Conservation (phyloP, 305 asterid species). For the Rubia balearica region DNA sequence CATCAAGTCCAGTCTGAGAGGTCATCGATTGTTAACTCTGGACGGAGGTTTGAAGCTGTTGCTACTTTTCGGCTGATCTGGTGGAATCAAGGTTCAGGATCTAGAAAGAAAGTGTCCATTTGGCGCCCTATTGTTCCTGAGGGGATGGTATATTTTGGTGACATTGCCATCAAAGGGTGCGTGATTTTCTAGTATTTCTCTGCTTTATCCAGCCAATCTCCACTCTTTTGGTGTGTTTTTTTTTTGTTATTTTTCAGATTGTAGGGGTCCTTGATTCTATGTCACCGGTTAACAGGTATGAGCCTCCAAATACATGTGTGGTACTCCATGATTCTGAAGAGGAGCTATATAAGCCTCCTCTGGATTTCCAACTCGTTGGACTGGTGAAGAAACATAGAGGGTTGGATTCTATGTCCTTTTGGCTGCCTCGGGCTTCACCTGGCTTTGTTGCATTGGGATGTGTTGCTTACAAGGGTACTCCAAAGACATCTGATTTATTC, state of each 20-base stretch:
- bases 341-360: constrained; percentile 60
- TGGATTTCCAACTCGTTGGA: constrained; percentile 73
- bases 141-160: constrained; percentile 88
- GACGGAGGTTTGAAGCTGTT: constrained; percentile 68
- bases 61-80: constrained; percentile 80
- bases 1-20: constrained; percentile 50
- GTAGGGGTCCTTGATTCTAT: neutral
- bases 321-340: constrained; percentile 72
- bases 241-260: neutral
- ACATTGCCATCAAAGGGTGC: constrained; percentile 82
- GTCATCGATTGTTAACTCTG: constrained; percentile 57
- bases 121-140: constrained; percentile 92
- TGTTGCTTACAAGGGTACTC: constrained; percentile 73
- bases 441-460: constrained; percentile 90
- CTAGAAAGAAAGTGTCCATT: constrained; percentile 77
- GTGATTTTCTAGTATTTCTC: neutral
- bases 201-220: neutral
- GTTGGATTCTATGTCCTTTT: constrained; percentile 62
- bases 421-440: constrained; percentile 98
- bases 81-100: constrained; percentile 95
- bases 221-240: constrained; percentile 4
- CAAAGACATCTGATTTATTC: constrained; percentile 66
- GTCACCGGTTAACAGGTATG: constrained; percentile 48
- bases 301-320: constrained; percentile 83
- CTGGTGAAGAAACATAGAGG: constrained; percentile 61